These are phyloP conservation scores for Phaeolepiota aurea DNA, from an alignment of 768 basidiomycete species.

Conservation along the genomic window DNA sequence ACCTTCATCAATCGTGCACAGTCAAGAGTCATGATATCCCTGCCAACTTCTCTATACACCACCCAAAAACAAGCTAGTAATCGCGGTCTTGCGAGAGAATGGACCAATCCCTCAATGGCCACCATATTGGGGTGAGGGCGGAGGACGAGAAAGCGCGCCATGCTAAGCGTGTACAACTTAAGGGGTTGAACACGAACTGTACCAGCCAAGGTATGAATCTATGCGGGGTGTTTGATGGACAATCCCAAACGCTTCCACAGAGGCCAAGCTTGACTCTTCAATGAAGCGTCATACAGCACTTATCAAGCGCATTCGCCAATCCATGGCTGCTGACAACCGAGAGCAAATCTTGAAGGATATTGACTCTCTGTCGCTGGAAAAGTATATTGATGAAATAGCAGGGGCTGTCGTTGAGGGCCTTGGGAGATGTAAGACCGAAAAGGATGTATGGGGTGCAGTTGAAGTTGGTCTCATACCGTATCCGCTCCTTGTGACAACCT, in stretches of 20 bases:
- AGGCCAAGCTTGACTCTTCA: conserved; percentile 83
- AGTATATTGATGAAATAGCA: conserved; percentile 93
- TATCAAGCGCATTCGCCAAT: conserved; percentile 87
- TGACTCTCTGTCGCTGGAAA: conserved; percentile 82
- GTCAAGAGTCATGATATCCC: background rate
- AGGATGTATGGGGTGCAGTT: conserved; percentile 85
- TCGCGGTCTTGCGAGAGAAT: no score
- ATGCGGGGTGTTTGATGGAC: no score
- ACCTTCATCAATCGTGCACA: background rate
- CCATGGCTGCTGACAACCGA: conserved; percentile 71
- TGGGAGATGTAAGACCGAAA: conserved; percentile 81
- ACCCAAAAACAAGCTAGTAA: no score
- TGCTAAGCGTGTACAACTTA: conserved; percentile 50
- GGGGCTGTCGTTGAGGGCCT: conserved; percentile 83
- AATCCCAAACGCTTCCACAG: no score
- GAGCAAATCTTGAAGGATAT: conserved; percentile 92
- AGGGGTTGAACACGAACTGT: conserved; percentile 43
- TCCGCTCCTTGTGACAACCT: background rate
- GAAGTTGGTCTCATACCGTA: conserved; percentile 50
- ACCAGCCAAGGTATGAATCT: conserved; percentile 37
- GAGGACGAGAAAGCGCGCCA: conserved; percentile 44
- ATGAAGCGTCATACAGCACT: conserved; percentile 93
- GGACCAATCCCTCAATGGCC: conserved; percentile 14
- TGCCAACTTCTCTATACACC: background rate
- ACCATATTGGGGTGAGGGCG: conserved; percentile 16